Conservation (phyloP, 2,329 filamentous ascomycete species). For the Lojkania enalia region DNA sequence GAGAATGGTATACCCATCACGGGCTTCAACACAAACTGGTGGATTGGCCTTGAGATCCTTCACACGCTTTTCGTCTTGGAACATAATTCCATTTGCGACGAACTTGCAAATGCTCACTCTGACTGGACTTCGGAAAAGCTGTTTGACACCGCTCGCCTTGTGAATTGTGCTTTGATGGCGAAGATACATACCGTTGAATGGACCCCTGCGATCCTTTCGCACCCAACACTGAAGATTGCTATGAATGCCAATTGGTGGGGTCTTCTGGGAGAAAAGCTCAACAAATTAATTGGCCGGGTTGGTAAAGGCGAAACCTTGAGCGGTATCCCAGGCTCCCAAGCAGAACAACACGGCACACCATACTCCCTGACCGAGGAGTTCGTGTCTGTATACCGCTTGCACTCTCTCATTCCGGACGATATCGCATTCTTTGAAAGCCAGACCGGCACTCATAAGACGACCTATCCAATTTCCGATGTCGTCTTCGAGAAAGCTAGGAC, state of each 20-base stretch:
- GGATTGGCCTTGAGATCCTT: slow-evolving; percentile 52
- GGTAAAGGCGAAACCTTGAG: slow-evolving; percentile 47
- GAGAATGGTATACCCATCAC: slow-evolving; percentile 44
- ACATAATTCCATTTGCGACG: slow-evolving; percentile 52
- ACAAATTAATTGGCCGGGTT: slow-evolving; percentile 48
- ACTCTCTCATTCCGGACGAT: slow-evolving; percentile 46
- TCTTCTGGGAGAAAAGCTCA: slow-evolving; percentile 47
- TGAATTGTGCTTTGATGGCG: slow-evolving; percentile 54
- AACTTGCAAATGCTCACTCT: slow-evolving; percentile 42
- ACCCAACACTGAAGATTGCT: slow-evolving; percentile 49
- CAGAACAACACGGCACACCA: slow-evolving; percentile 44
- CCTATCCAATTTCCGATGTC: slow-evolving; percentile 35
- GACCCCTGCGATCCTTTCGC: slow-evolving; percentile 53
- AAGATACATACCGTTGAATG: slow-evolving; percentile 57
- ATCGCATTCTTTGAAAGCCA: slow-evolving; percentile 36
- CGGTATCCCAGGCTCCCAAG: slow-evolving; percentile 46
- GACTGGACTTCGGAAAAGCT: slow-evolving; percentile 47
- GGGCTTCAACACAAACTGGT: slow-evolving; percentile 53
- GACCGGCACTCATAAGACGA: slow-evolving; percentile 30
- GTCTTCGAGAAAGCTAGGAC: slow-evolving; percentile 40
- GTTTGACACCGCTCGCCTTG: slow-evolving; percentile 51
- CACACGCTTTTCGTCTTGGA: slow-evolving; percentile 54
- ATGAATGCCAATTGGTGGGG: slow-evolving; percentile 55
- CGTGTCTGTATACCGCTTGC: slow-evolving; percentile 51
- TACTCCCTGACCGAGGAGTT: slow-evolving; percentile 52